Conservation (phyloP, 805 yeast species). For the Yarrowia deformans region DNA sequence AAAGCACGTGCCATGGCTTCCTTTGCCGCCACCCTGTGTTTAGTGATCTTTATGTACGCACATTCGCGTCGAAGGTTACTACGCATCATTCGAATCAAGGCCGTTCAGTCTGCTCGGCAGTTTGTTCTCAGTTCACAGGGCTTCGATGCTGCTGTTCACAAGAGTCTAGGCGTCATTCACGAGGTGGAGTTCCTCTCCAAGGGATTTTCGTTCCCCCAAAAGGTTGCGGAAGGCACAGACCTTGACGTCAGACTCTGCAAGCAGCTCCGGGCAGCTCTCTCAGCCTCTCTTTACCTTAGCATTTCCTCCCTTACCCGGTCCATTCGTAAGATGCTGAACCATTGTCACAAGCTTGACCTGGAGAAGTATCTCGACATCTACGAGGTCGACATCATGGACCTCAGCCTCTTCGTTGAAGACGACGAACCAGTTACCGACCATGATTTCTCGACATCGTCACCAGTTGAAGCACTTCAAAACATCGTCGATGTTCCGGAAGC, state of each 20-base stretch:
- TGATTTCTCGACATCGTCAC: slow-evolving; percentile 1
- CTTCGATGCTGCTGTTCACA: slow-evolving; percentile 47
- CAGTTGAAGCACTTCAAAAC: slow-evolving; percentile 24
- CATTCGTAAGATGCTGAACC: slow-evolving; percentile 47
- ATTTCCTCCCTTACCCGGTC: slow-evolving; percentile 49
- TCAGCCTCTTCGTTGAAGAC: slow-evolving; percentile 25
- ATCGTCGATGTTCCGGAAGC: slow-evolving; percentile 36
- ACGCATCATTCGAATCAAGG: slow-evolving; percentile 47
- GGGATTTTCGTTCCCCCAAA: slow-evolving; percentile 43
- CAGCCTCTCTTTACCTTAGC: slow-evolving; percentile 48
- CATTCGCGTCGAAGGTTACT: slow-evolving; percentile 49
- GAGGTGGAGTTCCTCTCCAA: slow-evolving; percentile 48
- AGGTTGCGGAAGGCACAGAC: slow-evolving; percentile 40
- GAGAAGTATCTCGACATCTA: slow-evolving; percentile 57
- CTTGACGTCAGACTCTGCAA: slow-evolving; percentile 43
- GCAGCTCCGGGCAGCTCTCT: slow-evolving; percentile 50
- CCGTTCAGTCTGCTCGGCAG: slow-evolving; percentile 45
- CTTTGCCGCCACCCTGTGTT: slow-evolving; percentile 46
- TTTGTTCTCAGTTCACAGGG: slow-evolving; percentile 45
- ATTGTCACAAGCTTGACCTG: slow-evolving; percentile 51
- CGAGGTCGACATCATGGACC: slow-evolving; percentile 47
- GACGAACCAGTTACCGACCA: slow-evolving; percentile 9
- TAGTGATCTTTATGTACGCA: slow-evolving; percentile 48
- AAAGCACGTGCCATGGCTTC: slow-evolving; percentile 42
- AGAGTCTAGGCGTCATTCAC: slow-evolving; percentile 46